Evolutionary conservation across 495 filamentous ascomycete genomes (phyloP), one percentile per base, ranked within the genome.

Genomic region (Bryoglossum gracile): DNA sequence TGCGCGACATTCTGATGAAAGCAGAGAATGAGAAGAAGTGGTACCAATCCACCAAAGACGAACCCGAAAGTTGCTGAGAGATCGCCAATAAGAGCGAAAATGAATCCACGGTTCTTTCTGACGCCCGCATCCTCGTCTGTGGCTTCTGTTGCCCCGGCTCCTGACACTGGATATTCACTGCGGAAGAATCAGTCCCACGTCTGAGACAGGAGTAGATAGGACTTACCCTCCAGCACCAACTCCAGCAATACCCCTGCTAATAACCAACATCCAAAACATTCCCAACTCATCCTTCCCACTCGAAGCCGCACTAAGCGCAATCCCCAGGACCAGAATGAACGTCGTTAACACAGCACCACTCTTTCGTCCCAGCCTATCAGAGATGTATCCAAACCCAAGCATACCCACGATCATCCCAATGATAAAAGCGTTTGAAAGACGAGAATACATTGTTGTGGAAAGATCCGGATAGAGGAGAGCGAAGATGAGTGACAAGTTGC

Each of bases 221-320:
- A 41, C 38, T 41, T 22, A 41, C 38, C 38, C 69, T 6, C 67
- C 70, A 6, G 68, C 67, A 0, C 74, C 74, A 45, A 77, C 69
- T 1, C 74, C 74, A 9, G 64, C 68, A 32, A 75, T 56, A 8
- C 72, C 74, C 5, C 73, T 64, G 3, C 70, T 65, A 17, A 76
- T 58, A 3, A 72, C 67, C 60, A 77, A 64, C 68, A 76, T 73
- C 72, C 69, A 75, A 47, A 73, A 73, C 67, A 75, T 68, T 49
- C 69, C 72, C 21, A 62, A 32, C 45, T 69, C 64, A 3, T 68
- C 71, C 13, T 55, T 52, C 21, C 72, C 73, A 41, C 68, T 62
- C 8, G 68, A 65, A 1, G 70, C 70, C 2, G 73, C 71, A 13
- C 69, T 67, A n/a, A 76, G 47, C 14, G 73, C 68, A 3, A 70